Evolutionary conservation across 768 basidiomycete genomes (phyloP).

Genomic region (Serendipita indica): DNA sequence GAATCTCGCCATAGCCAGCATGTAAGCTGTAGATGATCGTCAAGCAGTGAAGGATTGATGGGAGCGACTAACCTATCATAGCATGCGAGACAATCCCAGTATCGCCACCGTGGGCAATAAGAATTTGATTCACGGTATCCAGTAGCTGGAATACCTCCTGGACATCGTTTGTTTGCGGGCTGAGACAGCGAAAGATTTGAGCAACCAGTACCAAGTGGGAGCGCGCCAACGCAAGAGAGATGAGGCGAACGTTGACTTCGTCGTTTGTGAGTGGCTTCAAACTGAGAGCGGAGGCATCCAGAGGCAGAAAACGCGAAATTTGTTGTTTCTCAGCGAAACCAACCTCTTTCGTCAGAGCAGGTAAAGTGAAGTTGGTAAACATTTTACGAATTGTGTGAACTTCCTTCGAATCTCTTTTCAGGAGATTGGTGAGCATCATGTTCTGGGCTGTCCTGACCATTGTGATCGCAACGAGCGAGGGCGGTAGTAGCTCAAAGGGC

Average conservation of each 20-base stretch:
- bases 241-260: conserved; percentile 19
- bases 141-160: conserved; percentile 49
- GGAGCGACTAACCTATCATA: conserved; percentile 43
- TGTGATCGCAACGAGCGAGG: conserved; percentile 37
- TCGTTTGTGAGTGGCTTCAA: conserved; percentile 14
- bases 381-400: conserved; percentile 52
- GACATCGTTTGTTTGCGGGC: conserved; percentile 53
- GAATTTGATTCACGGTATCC: conserved; percentile 55
- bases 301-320: not conserved
- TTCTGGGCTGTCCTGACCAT: conserved; percentile 61
- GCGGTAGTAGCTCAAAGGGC: conserved; percentile 25
- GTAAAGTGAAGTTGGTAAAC: conserved; percentile 45
- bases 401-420: conserved; percentile 53
- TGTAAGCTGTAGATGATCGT: conserved; percentile 33
- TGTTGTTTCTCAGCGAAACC: not conserved
- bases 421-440: conserved; percentile 45
- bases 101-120: conserved; percentile 55
- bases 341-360: conserved; percentile 21
- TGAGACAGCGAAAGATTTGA: conserved; percentile 58
- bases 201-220: conserved; percentile 55
- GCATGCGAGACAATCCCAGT: conserved; percentile 63
- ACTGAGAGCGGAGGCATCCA: not conserved
- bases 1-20: conserved; percentile 65
- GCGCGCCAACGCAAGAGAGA: conserved; percentile 50
- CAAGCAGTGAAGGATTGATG: not conserved